Evolutionary conservation across 2,329 filamentous ascomycete genomes (phyloP).

Genomic region (Scedosporium boydii): DNA sequence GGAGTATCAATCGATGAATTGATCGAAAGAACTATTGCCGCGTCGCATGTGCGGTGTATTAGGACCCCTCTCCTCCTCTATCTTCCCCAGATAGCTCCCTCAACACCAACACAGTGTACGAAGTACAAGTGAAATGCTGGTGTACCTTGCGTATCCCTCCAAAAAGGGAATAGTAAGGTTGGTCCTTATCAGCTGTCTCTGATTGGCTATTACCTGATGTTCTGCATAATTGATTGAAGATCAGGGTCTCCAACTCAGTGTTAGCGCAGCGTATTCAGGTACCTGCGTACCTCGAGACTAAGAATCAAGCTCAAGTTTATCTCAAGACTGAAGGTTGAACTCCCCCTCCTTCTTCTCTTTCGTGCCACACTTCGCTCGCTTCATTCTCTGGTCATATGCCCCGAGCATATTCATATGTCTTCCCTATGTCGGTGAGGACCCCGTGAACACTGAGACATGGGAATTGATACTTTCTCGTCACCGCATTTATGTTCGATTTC

Average conservation of each 20-base stretch:
- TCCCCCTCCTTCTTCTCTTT: background rate
- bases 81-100: too few species aligned
- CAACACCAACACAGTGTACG: background rate
- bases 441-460: background rate
- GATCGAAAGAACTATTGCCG: too few species aligned
- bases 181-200: background rate
- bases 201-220: slow-evolving; percentile 5
- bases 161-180: background rate
- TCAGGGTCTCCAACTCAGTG: background rate
- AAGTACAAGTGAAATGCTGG: background rate
- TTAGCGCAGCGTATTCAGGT: background rate
- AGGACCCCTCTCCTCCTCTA: too few species aligned
- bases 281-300: too few species aligned
- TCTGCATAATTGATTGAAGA: slow-evolving; percentile 5
- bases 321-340: background rate
- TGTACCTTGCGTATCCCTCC: slow-evolving; percentile 2
- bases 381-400: too few species aligned
- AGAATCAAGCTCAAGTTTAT: background rate
- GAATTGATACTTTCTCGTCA: background rate
- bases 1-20: too few species aligned
- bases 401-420: too few species aligned
- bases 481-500: background rate
- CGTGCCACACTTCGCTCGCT: background rate
- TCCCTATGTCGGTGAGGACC: background rate
- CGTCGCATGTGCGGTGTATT: too few species aligned